Conservation (phyloP, 2,329 filamentous ascomycete genomes). For the Pestalotiopsis fici region DNA sequence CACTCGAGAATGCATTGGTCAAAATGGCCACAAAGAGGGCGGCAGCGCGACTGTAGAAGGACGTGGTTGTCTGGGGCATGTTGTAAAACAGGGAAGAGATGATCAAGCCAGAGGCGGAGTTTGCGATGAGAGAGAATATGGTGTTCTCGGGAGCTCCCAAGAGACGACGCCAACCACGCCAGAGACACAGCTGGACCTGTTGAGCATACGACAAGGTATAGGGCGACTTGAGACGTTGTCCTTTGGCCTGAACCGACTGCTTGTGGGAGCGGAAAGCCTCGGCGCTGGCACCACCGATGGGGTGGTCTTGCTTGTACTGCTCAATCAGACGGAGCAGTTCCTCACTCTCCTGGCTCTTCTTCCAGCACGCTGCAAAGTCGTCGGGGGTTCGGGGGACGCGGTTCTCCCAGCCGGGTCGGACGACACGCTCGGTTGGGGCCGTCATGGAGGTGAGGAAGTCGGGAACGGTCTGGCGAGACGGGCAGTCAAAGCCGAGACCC, state of each 20-base stretch:
- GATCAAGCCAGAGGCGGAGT: conserved; percentile 75
- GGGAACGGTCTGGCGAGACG: conserved; percentile 60
- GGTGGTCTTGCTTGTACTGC: conserved; percentile 35
- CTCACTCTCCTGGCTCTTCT: conserved; percentile 51
- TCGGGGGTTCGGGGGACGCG: conserved; percentile 60
- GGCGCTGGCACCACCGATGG: conserved; percentile 49
- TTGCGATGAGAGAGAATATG: conserved; percentile 69
- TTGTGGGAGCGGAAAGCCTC: conserved; percentile 52
- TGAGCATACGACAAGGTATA: conserved; percentile 16
- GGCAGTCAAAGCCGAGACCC: conserved; percentile 62
- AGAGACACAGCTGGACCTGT: conserved; percentile 16
- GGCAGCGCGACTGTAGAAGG: conserved; percentile 46
- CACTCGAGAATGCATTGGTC: conserved; percentile 44
- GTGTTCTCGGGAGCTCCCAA: conserved; percentile 70
- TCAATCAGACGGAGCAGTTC: conserved; percentile 56
- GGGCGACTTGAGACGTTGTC: conserved; percentile 15
- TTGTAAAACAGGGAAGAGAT: conserved; percentile 83
- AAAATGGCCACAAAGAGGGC: conserved; percentile 56
- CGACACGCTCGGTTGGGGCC: conserved; percentile 59
- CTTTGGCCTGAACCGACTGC: conserved; percentile 47
- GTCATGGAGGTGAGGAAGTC: conserved; percentile 69
- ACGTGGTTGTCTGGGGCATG: conserved; percentile 36
- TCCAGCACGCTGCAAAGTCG: conserved; percentile 40
- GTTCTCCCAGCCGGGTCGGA: conserved; percentile 56
- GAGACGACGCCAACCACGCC: conserved; percentile 12